Evolutionary conservation across 163 green algal genomes (phyloP).

Genomic region (Prototheca wickerhamii): DNA sequence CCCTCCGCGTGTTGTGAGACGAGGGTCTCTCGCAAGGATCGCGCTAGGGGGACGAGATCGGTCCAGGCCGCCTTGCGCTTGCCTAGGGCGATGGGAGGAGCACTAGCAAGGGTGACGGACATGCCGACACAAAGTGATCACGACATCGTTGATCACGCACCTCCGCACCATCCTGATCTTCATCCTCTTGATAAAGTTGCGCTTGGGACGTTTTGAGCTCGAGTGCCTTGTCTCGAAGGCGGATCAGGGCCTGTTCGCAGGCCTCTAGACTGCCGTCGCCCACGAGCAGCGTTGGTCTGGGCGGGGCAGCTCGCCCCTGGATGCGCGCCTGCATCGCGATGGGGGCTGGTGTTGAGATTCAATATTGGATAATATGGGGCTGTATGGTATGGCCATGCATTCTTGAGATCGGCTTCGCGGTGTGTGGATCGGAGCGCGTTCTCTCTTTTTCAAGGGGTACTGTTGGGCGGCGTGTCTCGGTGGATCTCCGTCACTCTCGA

Average conservation of each 20-base stretch:
- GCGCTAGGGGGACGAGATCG: conserved; percentile 11
- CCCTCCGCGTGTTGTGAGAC: conserved; percentile 13
- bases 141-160: no score
- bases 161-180: no score
- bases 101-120: no score
- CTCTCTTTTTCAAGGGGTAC: no score
- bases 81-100: no score
- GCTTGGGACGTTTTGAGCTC: background rate
- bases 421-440: no score
- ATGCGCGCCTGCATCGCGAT: conserved; percentile 1
- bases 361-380: background rate
- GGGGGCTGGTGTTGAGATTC: background rate
- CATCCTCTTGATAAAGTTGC: background rate
- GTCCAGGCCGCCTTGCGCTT: conserved; percentile 5
- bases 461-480: no score
- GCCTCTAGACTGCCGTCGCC: conserved; percentile 5
- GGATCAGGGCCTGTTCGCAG: conserved; percentile 7
- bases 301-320: conserved; percentile 3
- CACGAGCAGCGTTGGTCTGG: conserved; percentile 16
- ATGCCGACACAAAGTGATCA: no score
- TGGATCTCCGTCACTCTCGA: no score
- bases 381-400: background rate
- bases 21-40: conserved; percentile 18
- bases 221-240: conserved; percentile 12
- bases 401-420: background rate